phyloP scores from a whole-genome alignment of 108 stramenopile genomes.

The Discostella pseudostelligera region DNA sequence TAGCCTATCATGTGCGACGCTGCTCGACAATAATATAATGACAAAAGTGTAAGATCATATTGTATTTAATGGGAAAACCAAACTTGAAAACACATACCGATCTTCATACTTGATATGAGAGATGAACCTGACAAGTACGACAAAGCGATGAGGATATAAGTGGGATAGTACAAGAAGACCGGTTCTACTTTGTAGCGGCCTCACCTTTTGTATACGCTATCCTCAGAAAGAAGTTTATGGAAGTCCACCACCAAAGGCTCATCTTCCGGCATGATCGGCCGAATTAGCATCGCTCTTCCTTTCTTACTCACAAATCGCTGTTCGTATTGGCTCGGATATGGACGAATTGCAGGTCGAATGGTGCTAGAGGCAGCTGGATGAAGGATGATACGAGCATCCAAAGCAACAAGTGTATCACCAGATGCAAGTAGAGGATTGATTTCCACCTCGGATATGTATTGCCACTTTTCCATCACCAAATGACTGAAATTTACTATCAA shows the following conservation, averaged over 20 bases:
- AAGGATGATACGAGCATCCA: slow-evolving; percentile 39
- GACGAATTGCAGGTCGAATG: slow-evolving; percentile 35
- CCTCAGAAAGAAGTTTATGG: slow-evolving; percentile 30
- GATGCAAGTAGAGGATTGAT: slow-evolving; percentile 38
- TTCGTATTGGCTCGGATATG: slow-evolving; percentile 32
- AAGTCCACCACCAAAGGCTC: slow-evolving; percentile 37
- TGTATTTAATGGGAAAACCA: background rate
- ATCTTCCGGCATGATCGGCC: slow-evolving; percentile 42
- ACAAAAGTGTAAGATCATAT: background rate
- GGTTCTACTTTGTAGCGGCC: background rate
- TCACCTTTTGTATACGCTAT: slow-evolving; percentile 34
- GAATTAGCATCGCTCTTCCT: slow-evolving; percentile 27
- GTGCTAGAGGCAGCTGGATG: slow-evolving; percentile 14
- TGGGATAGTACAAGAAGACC: background rate
- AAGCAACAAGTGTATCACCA: slow-evolving; percentile 15
- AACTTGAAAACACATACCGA: background rate
- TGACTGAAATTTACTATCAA: slow-evolving; percentile 39
- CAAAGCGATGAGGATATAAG: background rate
- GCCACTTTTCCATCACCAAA: slow-evolving; percentile 38
- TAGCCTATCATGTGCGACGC: slow-evolving; percentile 23
- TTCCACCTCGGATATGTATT: slow-evolving; percentile 36
- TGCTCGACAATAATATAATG: background rate
- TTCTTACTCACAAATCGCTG: slow-evolving; percentile 28
- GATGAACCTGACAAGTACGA: background rate
- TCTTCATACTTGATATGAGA: slow-evolving; percentile 28